Evolutionary conservation across 768 basidiomycete genomes (phyloP), one percentile per base, ranked within the genome.

Genomic region (Neoboletus brunneissimus): DNA sequence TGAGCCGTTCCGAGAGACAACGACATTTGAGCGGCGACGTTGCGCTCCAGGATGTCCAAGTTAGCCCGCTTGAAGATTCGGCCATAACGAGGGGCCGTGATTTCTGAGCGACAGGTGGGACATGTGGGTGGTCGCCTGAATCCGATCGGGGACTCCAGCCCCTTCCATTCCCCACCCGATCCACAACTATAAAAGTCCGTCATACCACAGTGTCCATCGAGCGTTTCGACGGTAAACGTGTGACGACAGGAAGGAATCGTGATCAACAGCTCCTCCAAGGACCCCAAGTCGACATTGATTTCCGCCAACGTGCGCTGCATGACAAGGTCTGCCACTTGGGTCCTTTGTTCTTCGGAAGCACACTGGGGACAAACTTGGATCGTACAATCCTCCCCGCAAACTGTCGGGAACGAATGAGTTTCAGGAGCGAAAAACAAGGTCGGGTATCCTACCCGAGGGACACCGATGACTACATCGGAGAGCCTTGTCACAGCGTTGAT

Each of bases 141-240:
- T 8, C 71, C 74, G 16, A 55, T 42, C 0, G 84, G 83, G 9
- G 76, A 68, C 41, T 67, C 63, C 25, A 84, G 67, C 6, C 76
- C 75, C 13, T 64, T n/a, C 80, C 81, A 87, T 35, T 50, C 67
- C 8, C 75, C 79, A 12, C 75, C 62, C 2, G 7, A 15, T 1
- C 63, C 50, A 48, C 67, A 64, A 1, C 54, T 59, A 64, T 89
- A 89, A 62, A 79, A 85, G 4, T 80, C 76, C 0, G 49, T 45
- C 68, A 89, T 74, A 15, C 71, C 64, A 58, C 80, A 83, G 42
- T 77, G 72, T 0, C 86, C 87, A 59, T 90, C 88, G 20, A 90
- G 74, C 0, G 85, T 86, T 65, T 87, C 87, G 16, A 87, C 80
- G 0, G 88, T 89, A 66, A 90, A 88, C 2, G 79, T 69, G 66